Conservation (phyloP, 371 early-diverging fungal species). For the Rhizopus arrhizus region DNA sequence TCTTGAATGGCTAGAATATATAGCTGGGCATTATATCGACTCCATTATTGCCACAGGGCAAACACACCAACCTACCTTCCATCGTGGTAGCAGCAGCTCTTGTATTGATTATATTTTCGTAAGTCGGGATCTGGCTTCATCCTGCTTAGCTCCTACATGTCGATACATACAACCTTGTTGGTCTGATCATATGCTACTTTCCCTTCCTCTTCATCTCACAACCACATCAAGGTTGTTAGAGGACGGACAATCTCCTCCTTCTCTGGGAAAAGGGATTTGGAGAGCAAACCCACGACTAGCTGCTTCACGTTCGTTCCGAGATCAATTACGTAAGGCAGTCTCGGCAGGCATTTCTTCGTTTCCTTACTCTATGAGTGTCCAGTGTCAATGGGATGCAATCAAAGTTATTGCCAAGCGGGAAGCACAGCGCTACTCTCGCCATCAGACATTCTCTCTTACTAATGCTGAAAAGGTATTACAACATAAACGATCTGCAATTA, state of each 20-base stretch:
- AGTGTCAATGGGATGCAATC: conserved; percentile 12
- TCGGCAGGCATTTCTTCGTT: too few species aligned
- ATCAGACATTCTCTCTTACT: too few species aligned
- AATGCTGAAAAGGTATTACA: too few species aligned
- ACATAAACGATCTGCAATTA: too few species aligned
- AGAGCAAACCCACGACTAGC: conserved; percentile 20
- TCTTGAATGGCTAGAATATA: conserved; percentile 8
- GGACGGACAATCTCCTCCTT: too few species aligned
- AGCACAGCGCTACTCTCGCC: neutral
- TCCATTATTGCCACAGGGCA: neutral
- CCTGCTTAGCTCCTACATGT: too few species aligned
- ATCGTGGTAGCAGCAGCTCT: conserved; percentile 6
- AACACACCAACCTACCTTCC: conserved; percentile 5
- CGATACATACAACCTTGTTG: conserved; percentile 7
- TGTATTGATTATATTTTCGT: conserved; percentile 18
- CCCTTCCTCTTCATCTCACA: neutral
- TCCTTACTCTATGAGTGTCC: too few species aligned
- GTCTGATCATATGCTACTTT: conserved; percentile 14
- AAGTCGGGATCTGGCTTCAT: neutral
- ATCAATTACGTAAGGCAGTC: too few species aligned
- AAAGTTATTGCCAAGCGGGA: conserved; percentile 1
- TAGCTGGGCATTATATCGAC: neutral
- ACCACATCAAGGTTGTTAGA: neutral
- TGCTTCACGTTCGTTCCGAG: too few species aligned
- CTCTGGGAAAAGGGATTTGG: conserved; percentile 19